phyloP scores from a whole-genome alignment of 352 stramenopile species.

The Pythium rishiriense region DNA sequence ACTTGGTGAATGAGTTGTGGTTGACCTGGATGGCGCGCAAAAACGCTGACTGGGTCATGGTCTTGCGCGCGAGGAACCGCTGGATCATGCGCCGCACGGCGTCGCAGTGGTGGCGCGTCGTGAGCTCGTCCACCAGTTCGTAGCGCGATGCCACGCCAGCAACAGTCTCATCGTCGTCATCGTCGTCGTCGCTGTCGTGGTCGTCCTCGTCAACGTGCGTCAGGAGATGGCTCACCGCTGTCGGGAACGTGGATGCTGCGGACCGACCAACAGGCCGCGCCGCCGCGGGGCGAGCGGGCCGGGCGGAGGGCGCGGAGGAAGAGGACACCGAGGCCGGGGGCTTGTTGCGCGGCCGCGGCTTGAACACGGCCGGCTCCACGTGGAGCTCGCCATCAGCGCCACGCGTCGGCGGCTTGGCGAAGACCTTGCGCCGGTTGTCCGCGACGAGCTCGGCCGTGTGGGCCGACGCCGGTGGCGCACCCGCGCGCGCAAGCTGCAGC shows the following conservation, averaged over 20 bases:
- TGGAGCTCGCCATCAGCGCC: not conserved
- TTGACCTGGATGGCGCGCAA: slow-evolving; percentile 42
- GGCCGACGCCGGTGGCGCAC: not conserved
- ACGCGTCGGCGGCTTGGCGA: slow-evolving; percentile 2
- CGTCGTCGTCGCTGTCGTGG: too few species aligned
- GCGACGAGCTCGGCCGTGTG: not conserved
- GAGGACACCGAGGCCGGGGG: not conserved
- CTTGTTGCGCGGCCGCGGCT: slow-evolving; percentile 3
- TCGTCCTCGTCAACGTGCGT: not conserved
- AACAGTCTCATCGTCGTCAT: too few species aligned
- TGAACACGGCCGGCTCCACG: slow-evolving; percentile 11
- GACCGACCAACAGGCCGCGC: not conserved
- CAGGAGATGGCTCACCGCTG: too few species aligned
- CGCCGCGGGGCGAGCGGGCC: not conserved
- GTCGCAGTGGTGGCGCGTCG: slow-evolving; percentile 39
- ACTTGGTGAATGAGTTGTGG: slow-evolving; percentile 49
- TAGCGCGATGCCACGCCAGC: not conserved
- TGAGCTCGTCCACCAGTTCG: slow-evolving; percentile 23
- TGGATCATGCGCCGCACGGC: slow-evolving; percentile 49
- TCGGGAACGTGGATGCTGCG: not conserved
- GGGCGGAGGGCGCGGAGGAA: not conserved
- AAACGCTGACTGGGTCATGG: slow-evolving; percentile 53
- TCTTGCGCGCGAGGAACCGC: slow-evolving; percentile 49
- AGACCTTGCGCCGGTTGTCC: not conserved
- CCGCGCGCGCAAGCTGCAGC: slow-evolving; percentile 3